A percentile compares a stretch with the other conserved stretches of the same genome.
phyloP scores from a whole-genome alignment of 169 alveolate genomes.

The Plasmodium cynomolgi region DNA sequence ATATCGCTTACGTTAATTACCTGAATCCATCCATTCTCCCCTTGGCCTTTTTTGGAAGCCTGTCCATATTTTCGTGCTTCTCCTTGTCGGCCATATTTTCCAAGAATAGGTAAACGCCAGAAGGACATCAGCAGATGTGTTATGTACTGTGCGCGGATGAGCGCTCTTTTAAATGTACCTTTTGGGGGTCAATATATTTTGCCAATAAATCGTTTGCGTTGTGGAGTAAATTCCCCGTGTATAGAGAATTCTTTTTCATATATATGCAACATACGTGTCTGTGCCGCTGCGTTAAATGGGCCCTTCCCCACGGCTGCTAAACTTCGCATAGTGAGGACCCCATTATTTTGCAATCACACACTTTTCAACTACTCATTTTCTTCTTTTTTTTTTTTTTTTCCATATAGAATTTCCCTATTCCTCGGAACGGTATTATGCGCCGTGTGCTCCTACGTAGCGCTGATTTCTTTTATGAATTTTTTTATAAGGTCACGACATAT shows the following conservation, averaged over 20 bases:
- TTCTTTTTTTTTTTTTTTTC: constrained; percentile 20
- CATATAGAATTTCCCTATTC: constrained; percentile 54
- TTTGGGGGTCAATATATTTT: neutral
- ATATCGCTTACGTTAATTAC: constrained; percentile 62
- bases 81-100: constrained; percentile 74
- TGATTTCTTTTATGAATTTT: constrained; percentile 69
- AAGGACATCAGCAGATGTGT: neutral
- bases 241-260: neutral
- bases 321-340: neutral
- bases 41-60: constrained; percentile 66
- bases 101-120: constrained; percentile 29
- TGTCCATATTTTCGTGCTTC: constrained; percentile 63
- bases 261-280: neutral
- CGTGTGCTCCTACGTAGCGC: constrained; percentile 53
- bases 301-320: neutral
- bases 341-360: neutral
- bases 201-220: neutral
- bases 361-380: neutral
- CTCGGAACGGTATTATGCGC: constrained; percentile 55
- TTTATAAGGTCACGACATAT: constrained; percentile 62
- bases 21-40: constrained; percentile 71
- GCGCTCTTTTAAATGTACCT: neutral
- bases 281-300: neutral
- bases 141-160: neutral
- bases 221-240: neutral